Evolutionary conservation across 2,329 filamentous ascomycete species (phyloP).

Genomic region (Aspergillus tamarii): DNA sequence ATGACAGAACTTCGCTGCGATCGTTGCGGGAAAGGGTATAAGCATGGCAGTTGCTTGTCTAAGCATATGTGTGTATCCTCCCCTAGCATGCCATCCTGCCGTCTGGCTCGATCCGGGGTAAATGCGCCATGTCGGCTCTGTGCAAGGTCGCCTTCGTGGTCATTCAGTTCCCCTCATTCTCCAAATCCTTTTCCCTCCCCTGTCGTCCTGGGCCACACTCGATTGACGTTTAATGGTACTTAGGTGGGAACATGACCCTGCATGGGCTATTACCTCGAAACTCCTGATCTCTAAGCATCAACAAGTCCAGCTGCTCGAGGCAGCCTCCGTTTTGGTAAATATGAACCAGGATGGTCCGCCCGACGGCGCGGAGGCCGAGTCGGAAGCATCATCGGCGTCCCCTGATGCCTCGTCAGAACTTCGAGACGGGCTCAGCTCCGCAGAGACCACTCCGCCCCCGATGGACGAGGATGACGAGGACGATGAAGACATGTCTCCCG

Average conservation of each 20-base stretch:
- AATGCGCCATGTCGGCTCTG: conserved; percentile 44
- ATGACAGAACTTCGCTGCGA: conserved; percentile 91
- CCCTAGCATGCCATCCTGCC: conserved; percentile 57
- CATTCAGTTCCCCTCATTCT: conserved; percentile 34
- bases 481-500: conserved; percentile 49
- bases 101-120: conserved; percentile 46
- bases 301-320: conserved; percentile 95
- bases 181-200: conserved; percentile 31
- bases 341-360: conserved; percentile 75
- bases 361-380: conserved; percentile 69
- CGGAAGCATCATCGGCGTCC: conserved; percentile 80
- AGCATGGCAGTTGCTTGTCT: conserved; percentile 99
- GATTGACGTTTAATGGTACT: conserved; percentile 46
- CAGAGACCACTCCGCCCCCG: conserved; percentile 90
- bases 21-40: conserved; percentile 99
- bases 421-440: conserved; percentile 76
- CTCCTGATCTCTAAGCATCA: conserved; percentile 99
- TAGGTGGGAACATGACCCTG: conserved; percentile 99
- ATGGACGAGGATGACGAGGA: conserved; percentile 59
- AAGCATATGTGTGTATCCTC: conserved; percentile 94
- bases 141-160: conserved; percentile 44
- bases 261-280: conserved; percentile 97
- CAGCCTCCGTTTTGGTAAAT: conserved; percentile 89
- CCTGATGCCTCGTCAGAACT: conserved; percentile 80
- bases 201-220: conserved; percentile 29